Conservation (phyloP, 2,329 filamentous ascomycete species). For the Fonsecaea nubica region DNA sequence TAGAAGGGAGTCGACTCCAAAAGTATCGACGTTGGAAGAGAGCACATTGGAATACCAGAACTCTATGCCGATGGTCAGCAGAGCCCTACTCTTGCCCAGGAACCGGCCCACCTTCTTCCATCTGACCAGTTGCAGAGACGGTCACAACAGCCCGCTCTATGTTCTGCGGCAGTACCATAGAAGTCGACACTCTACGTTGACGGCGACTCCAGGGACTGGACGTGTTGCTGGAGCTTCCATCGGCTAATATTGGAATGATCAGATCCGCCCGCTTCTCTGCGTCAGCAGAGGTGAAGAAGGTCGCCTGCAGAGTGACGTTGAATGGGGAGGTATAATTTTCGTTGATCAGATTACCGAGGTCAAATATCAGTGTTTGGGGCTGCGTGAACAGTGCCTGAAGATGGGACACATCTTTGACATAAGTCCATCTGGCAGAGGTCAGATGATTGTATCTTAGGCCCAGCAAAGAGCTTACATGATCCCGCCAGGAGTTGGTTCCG, state of each 20-base stretch:
- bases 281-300: slow-evolving; percentile 3
- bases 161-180: slow-evolving; percentile 13
- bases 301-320: slow-evolving; percentile 12
- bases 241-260: not conserved
- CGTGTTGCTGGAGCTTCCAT: not conserved
- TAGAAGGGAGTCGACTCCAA: not conserved
- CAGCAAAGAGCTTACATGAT: not conserved
- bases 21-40: slow-evolving; percentile 6
- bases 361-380: slow-evolving; percentile 6
- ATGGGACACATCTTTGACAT: slow-evolving; percentile 16
- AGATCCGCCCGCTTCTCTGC: not conserved
- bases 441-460: not conserved
- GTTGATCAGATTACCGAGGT: slow-evolving; percentile 16
- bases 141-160: slow-evolving; percentile 13
- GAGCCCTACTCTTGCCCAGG: too few species aligned
- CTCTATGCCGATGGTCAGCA: slow-evolving; percentile 1
- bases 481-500: slow-evolving; percentile 8
- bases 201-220: not conserved
- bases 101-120: slow-evolving; percentile 8
- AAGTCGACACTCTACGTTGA: not conserved
- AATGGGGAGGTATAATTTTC: slow-evolving; percentile 12
- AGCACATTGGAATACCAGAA: slow-evolving; percentile 20
- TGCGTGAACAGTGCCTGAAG: not conserved
- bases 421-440: not conserved
- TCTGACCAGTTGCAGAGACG: slow-evolving; percentile 8